Conservation (phyloP, 1,284 basidiomycete genomes). For the Coniferiporia sulphurascens region DNA sequence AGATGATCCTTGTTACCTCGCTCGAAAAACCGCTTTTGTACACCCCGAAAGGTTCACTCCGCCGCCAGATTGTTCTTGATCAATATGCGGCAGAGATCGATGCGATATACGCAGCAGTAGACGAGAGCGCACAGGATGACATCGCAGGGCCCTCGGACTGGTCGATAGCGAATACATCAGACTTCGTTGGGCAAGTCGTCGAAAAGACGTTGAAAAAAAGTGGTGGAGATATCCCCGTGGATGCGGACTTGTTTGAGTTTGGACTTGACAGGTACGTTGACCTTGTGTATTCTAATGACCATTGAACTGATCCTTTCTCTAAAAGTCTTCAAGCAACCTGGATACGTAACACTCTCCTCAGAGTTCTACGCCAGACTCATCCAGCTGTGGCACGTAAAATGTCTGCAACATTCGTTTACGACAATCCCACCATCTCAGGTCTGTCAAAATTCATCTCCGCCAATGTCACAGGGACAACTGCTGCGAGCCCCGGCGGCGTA, state of each 20-base stretch:
- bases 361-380: conserved; percentile 22
- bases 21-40: conserved; percentile 18
- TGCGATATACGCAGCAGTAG: conserved; percentile 17
- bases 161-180: too few species aligned
- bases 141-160: too few species aligned
- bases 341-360: conserved; percentile 28
- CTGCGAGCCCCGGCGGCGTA: too few species aligned
- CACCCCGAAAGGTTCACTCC: conserved; percentile 20
- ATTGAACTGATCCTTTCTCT: background rate
- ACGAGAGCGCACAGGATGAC: too few species aligned
- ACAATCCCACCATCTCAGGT: too few species aligned
- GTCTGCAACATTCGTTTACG: conserved; percentile 25
- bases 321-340: conserved; percentile 38
- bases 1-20: conserved; percentile 19
- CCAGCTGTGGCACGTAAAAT: conserved; percentile 20
- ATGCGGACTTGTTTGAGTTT: conserved; percentile 36
- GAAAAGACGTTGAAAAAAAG: conserved; percentile 12
- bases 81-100: conserved; percentile 20
- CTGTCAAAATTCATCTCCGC: too few species aligned
- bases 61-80: conserved; percentile 8
- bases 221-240: conserved; percentile 19
- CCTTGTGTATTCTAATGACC: background rate
- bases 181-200: too few species aligned
- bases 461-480: too few species aligned
- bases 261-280: conserved; percentile 38